Percentiles rank a stretch among this genome's conserved stretches.
Conservation (phyloP, 2,329 filamentous ascomycete genomes). For the Esteya vermicola region DNA sequence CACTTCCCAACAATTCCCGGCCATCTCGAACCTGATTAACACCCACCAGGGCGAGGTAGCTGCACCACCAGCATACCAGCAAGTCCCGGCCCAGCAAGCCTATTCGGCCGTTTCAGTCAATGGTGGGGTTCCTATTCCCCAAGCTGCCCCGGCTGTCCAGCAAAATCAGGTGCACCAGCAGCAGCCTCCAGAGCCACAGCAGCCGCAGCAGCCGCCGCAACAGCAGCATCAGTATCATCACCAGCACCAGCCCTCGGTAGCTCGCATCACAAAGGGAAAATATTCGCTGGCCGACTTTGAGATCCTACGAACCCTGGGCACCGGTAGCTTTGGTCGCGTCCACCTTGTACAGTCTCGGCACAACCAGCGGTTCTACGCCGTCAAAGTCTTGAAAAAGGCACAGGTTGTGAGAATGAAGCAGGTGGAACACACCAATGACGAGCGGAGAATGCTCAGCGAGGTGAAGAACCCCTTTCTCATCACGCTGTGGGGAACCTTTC, state of each 20-base stretch:
- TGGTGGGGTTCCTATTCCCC: slow-evolving; percentile 3
- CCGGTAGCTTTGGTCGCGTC: slow-evolving; percentile 91
- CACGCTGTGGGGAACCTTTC: slow-evolving; percentile 96
- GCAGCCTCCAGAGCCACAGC: slow-evolving; percentile 20
- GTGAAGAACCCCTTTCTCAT: slow-evolving; percentile 97
- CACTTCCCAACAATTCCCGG: slow-evolving; percentile 57
- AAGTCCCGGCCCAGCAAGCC: slow-evolving; percentile 8
- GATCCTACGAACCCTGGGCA: slow-evolving; percentile 82
- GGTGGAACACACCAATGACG: slow-evolving; percentile 97
- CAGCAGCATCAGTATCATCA: slow-evolving; percentile 18
- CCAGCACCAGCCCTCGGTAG: too few relatives aligned
- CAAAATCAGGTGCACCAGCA: slow-evolving; percentile 6
- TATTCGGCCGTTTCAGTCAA: slow-evolving; percentile 8
- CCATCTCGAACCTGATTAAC: slow-evolving; percentile 75
- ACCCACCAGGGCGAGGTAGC: slow-evolving; percentile 34
- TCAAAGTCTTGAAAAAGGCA: slow-evolving; percentile 96
- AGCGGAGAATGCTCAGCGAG: slow-evolving; percentile 86
- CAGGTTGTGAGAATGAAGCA: slow-evolving; percentile 99
- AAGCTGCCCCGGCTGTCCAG: not conserved
- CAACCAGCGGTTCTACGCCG: slow-evolving; percentile 94
- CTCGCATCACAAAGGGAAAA: slow-evolving; percentile 83
- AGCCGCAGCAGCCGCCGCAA: slow-evolving; percentile 7
- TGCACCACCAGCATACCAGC: slow-evolving; percentile 18
- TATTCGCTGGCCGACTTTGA: slow-evolving; percentile 87
- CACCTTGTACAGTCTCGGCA: slow-evolving; percentile 96